phyloP scores from a whole-genome alignment of 331 rosid genomes.

The Prunus yedoensis region DNA sequence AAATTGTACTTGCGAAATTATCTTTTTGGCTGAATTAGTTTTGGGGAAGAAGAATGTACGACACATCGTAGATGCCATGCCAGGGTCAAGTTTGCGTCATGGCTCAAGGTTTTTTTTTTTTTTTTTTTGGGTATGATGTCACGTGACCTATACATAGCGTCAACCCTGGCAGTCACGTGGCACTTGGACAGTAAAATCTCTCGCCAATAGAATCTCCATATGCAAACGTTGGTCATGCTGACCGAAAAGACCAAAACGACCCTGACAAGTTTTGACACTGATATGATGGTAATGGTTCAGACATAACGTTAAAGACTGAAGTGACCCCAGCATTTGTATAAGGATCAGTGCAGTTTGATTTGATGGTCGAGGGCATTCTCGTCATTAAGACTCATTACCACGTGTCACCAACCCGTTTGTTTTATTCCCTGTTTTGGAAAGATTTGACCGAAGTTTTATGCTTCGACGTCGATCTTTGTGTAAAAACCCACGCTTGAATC shows the following conservation, averaged over 20 bases:
- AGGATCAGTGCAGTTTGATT: conserved; percentile 38
- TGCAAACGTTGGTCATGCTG: conserved; percentile 11
- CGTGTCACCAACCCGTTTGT: not conserved
- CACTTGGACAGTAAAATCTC: not conserved
- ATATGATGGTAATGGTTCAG: conserved; percentile 18
- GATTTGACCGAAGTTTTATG: conserved; percentile 28
- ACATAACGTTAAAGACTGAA: conserved; percentile 30
- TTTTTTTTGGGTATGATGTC: conserved; percentile 28
- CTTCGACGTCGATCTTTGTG: conserved; percentile 18
- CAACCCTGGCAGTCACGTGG: conserved; percentile 32
- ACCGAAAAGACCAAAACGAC: conserved; percentile 45
- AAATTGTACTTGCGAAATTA: not conserved
- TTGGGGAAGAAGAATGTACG: not conserved
- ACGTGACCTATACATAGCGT: conserved; percentile 31
- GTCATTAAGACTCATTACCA: not conserved
- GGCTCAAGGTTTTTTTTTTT: not conserved
- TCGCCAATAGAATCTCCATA: not conserved
- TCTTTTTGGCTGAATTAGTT: not conserved
- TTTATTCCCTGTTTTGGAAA: not conserved
- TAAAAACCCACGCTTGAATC: conserved; percentile 20
- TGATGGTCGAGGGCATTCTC: conserved; percentile 36
- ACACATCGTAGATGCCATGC: not conserved
- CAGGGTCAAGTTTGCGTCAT: conserved; percentile 28
- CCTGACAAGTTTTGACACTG: conserved; percentile 23
- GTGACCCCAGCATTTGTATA: conserved; percentile 12